phyloP scores from a whole-genome alignment of 78 protist genomes.

The Chrysochromulina parva region DNA sequence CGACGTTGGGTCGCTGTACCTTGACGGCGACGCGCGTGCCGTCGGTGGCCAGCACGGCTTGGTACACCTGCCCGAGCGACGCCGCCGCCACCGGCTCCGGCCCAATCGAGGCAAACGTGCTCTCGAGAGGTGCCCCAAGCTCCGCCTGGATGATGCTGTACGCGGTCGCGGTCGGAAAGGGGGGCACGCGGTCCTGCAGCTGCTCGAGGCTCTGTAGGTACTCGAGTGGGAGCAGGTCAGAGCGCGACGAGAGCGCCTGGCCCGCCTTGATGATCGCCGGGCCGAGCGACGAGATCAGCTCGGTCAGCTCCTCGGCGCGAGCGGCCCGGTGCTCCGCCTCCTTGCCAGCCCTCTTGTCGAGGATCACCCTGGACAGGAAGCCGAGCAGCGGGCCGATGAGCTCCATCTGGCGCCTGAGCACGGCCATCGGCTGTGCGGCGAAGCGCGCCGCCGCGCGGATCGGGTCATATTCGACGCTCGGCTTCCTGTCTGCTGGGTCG shows the following conservation, averaged over 20 bases:
- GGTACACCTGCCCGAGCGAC: conserved; percentile 20
- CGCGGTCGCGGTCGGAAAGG: neutral
- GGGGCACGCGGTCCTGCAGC: neutral
- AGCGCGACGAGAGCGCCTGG: conserved; percentile 16
- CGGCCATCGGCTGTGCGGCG: too few species aligned
- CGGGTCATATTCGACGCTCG: too few species aligned
- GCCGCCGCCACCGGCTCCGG: conserved; percentile 8
- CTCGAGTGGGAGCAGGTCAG: conserved; percentile 6
- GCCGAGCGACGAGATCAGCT: neutral
- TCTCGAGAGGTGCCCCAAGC: neutral
- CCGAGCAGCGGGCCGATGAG: neutral
- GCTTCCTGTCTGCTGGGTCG: too few species aligned
- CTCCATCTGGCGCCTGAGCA: too few species aligned
- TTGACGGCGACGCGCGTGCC: neutral
- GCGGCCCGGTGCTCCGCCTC: neutral
- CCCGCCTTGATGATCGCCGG: conserved; percentile 40
- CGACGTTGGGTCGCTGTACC: conserved; percentile 12
- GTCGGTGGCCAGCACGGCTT: neutral
- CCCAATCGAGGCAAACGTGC: neutral
- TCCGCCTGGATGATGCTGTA: neutral
- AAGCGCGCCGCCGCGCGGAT: too few species aligned
- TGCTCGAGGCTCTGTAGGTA: neutral
- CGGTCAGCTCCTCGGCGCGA: neutral
- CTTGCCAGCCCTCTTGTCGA: neutral
- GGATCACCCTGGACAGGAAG: neutral